phyloP scores from a whole-genome alignment of 257 asterid species.

The Gentiana straminea region DNA sequence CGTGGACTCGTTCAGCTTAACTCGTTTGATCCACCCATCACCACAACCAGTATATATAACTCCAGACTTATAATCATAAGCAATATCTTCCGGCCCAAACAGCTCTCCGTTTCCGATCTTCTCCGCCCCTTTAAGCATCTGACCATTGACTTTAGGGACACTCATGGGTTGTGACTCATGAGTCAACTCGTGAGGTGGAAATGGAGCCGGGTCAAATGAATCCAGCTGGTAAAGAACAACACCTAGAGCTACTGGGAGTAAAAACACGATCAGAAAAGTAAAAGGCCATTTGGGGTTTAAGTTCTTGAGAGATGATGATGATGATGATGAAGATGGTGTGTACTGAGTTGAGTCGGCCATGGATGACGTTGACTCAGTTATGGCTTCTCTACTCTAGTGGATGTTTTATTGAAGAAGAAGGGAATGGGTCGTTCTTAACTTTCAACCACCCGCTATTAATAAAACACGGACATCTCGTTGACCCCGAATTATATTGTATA shows the following conservation, averaged over 20 bases:
- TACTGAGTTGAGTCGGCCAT: no score
- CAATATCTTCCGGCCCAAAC: constrained; percentile 66
- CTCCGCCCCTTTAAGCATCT: constrained; percentile 47
- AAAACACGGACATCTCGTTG: no score
- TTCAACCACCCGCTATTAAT: no score
- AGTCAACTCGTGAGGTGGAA: constrained; percentile 32
- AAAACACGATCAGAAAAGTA: constrained; percentile 15
- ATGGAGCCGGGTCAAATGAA: constrained; percentile 47
- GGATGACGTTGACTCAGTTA: no score
- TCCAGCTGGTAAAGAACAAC: constrained; percentile 49
- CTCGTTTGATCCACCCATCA: constrained; percentile 74
- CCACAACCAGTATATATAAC: constrained; percentile 56
- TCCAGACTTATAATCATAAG: constrained; percentile 43
- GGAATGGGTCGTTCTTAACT: no score
- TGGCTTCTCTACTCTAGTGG: no score
- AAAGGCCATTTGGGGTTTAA: constrained; percentile 3
- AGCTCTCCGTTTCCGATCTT: constrained; percentile 50
- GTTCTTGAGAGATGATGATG: no score
- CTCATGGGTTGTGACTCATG: constrained; percentile 9
- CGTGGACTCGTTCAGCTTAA: constrained; percentile 32
- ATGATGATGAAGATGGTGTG: no score
- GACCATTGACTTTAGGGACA: constrained; percentile 32
- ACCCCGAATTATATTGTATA: no score
- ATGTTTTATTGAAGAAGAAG: no score
- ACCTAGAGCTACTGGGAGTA: constrained; percentile 36